A percentile compares a stretch with the other conserved stretches of the same genome.
phyloP scores from a whole-genome alignment of 768 basidiomycete genomes.

The Inosperma sp. region DNA sequence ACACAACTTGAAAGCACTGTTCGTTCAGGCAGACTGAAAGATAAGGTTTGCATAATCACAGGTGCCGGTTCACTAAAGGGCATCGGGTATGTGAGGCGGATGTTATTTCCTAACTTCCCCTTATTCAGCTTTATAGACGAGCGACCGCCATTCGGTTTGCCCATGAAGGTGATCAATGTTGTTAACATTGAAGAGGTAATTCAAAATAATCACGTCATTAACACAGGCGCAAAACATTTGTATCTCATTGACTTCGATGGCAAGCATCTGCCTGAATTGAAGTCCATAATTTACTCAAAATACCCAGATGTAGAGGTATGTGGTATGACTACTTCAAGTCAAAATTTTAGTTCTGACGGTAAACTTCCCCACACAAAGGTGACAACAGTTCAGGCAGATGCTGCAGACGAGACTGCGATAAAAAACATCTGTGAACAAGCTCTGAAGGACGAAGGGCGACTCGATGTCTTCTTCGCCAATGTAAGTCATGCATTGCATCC shows the following conservation, averaged over 20 bases:
- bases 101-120: slow-evolving; percentile 1
- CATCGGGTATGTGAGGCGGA: slow-evolving; percentile 61
- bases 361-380: slow-evolving; percentile 44
- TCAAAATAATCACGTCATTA: slow-evolving; percentile 9
- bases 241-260: slow-evolving; percentile 70
- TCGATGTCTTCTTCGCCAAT: slow-evolving; percentile 96
- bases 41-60: slow-evolving; percentile 84
- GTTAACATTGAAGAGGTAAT: not conserved
- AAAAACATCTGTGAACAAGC: slow-evolving; percentile 65
- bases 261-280: slow-evolving; percentile 65
- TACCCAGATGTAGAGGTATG: slow-evolving; percentile 80
- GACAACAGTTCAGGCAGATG: slow-evolving; percentile 76
- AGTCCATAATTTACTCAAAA: slow-evolving; percentile 55
- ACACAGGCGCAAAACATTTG: slow-evolving; percentile 66
- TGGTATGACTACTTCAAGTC: not conserved
- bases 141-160: slow-evolving; percentile 71
- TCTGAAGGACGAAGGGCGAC: slow-evolving; percentile 72
- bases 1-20: slow-evolving; percentile 55
- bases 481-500: slow-evolving; percentile 38
- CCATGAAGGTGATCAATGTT: slow-evolving; percentile 57
- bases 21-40: slow-evolving; percentile 53
- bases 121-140: slow-evolving; percentile 41
- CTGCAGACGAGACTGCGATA: slow-evolving; percentile 72
- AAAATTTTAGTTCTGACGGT: not conserved
- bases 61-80: slow-evolving; percentile 84